phyloP scores from a whole-genome alignment of 2,329 filamentous ascomycete genomes.

The Beauveria bassiana region DNA sequence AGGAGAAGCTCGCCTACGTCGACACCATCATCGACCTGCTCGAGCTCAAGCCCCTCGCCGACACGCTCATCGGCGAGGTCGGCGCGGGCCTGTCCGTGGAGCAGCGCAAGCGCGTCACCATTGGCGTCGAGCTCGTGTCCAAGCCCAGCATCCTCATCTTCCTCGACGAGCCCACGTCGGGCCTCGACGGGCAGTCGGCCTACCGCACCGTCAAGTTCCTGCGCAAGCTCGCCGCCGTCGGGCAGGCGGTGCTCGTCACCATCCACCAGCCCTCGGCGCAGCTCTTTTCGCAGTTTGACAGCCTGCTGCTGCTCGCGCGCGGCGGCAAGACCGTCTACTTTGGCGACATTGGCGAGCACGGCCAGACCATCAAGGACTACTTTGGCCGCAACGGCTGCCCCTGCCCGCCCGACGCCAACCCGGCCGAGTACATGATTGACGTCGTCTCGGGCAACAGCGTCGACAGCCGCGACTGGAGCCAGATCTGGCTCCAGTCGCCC shows the following conservation, averaged over 20 bases:
- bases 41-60: constrained; percentile 39
- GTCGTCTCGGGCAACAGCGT: constrained; percentile 40
- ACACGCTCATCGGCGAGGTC: constrained; percentile 39
- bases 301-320: constrained; percentile 54
- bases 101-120: constrained; percentile 48
- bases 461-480: constrained; percentile 52
- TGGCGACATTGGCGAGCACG: constrained; percentile 54
- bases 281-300: constrained; percentile 60
- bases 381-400: constrained; percentile 60
- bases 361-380: constrained; percentile 48
- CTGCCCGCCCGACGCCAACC: constrained; percentile 56
- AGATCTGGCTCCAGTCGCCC: constrained; percentile 60
- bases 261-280: constrained; percentile 64
- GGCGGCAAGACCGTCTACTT: constrained; percentile 62
- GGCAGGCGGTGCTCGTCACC: constrained; percentile 61
- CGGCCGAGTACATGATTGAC: constrained; percentile 69
- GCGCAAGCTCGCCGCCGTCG: constrained; percentile 55
- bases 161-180: constrained; percentile 55
- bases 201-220: constrained; percentile 59
- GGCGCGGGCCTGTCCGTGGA: constrained; percentile 48
- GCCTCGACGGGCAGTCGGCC: constrained; percentile 61
- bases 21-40: constrained; percentile 65
- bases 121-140: constrained; percentile 54
- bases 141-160: constrained; percentile 54
- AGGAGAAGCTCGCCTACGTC: constrained; percentile 69